Evolutionary conservation across 2,329 filamentous ascomycete genomes (phyloP).

Genomic region (Thermothelomyces thermophilus): DNA sequence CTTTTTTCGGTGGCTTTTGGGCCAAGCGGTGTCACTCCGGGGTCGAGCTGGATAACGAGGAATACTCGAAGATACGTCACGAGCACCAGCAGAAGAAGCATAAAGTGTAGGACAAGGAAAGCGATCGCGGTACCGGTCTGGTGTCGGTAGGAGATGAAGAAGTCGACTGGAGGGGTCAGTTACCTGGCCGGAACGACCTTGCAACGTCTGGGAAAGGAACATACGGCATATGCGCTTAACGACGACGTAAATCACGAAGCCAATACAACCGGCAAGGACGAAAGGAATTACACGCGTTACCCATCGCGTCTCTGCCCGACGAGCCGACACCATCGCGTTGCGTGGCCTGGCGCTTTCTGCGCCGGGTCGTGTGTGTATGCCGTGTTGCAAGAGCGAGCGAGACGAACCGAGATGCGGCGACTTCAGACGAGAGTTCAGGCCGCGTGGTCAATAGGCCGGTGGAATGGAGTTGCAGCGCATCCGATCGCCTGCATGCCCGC

Average conservation of each 20-base stretch:
- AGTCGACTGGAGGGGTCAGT: constrained; percentile 51
- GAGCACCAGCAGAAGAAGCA: constrained; percentile 62
- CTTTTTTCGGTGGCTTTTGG: constrained; percentile 27
- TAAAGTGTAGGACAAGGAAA: constrained; percentile 65
- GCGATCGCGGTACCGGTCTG: constrained; percentile 55
- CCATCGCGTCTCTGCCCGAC: constrained; percentile 31
- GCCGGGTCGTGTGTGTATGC: not conserved
- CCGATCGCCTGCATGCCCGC: not conserved
- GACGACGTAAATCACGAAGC: constrained; percentile 65
- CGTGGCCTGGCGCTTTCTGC: not conserved
- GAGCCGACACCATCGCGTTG: constrained; percentile 22
- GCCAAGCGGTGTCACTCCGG: constrained; percentile 67
- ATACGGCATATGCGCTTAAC: constrained; percentile 62
- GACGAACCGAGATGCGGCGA: not conserved
- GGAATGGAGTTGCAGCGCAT: constrained; percentile 4
- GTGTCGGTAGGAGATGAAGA: constrained; percentile 50
- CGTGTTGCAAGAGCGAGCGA: not conserved
- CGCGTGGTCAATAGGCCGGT: not conserved
- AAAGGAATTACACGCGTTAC: constrained; percentile 62
- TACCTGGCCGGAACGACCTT: not conserved
- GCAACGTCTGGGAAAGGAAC: constrained; percentile 32
- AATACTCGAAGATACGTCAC: constrained; percentile 66
- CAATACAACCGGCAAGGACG: constrained; percentile 58
- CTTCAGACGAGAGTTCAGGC: not conserved
- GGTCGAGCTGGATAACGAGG: constrained; percentile 59